phyloP scores from a whole-genome alignment of 352 stramenopile genomes.

The Globisporangium canariense region DNA sequence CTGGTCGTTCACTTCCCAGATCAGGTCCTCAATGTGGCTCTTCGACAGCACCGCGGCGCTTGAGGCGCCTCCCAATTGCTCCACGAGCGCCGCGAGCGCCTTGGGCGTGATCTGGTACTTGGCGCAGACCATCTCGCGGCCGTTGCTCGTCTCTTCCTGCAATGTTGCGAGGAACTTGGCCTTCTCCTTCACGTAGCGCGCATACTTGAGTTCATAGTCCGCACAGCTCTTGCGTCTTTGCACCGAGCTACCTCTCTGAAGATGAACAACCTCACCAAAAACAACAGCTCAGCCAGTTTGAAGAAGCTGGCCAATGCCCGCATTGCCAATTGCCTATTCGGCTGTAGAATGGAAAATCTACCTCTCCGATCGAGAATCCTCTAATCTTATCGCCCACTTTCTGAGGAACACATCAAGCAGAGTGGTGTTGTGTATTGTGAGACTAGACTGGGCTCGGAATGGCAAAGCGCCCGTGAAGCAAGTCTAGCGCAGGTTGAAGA shows the following conservation, averaged over 20 bases:
- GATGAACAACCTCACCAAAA: neutral
- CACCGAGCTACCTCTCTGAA: conserved; percentile 3
- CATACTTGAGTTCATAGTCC: conserved; percentile 40
- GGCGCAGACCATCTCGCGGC: conserved; percentile 46
- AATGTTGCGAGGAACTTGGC: conserved; percentile 44
- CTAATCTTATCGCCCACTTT: conserved; percentile 43
- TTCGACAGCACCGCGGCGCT: conserved; percentile 28
- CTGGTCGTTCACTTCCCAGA: conserved; percentile 83
- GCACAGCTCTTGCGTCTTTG: conserved; percentile 20
- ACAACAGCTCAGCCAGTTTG: neutral
- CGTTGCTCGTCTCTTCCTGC: conserved; percentile 55
- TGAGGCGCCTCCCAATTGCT: conserved; percentile 51
- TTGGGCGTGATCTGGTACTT: conserved; percentile 53
- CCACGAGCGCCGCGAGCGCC: conserved; percentile 47
- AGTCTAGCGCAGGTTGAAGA: no score
- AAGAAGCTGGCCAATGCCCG: neutral
- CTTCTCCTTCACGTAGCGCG: conserved; percentile 35
- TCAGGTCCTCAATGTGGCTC: conserved; percentile 56
- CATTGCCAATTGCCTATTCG: neutral
- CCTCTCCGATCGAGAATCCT: neutral
- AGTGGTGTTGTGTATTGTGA: neutral
- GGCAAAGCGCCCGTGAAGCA: no score
- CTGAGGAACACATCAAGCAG: conserved; percentile 11
- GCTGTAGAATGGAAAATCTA: neutral
- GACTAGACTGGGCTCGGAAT: neutral